Conservation (phyloP, 2,329 filamentous ascomycete species). For the Penicillium sp. region DNA sequence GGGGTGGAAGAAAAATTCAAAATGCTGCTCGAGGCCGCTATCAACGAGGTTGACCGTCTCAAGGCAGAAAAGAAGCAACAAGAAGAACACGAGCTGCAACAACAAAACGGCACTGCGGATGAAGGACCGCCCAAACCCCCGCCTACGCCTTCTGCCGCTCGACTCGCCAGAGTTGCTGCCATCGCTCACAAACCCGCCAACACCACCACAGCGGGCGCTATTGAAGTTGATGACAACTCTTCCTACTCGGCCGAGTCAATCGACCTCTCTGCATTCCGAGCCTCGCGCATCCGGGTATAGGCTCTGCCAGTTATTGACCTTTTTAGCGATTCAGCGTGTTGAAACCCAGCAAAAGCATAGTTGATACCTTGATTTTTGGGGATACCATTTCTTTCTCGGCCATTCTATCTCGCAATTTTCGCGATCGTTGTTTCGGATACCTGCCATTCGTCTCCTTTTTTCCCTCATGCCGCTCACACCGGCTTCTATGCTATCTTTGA, state of each 20-base stretch:
- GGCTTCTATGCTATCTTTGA: conserved; percentile 13
- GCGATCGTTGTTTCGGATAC: not conserved
- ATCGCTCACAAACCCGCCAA: conserved; percentile 22
- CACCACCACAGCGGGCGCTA: conserved; percentile 23
- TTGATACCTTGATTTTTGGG: conserved; percentile 13
- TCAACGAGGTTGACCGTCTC: conserved; percentile 60
- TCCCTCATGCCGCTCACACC: not conserved
- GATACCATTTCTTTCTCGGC: conserved; percentile 12
- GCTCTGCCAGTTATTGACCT: not conserved
- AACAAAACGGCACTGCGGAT: conserved; percentile 6
- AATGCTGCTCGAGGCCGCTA: conserved; percentile 63
- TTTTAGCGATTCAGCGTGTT: conserved; percentile 26
- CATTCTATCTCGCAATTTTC: conserved; percentile 6
- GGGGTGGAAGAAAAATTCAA: conserved; percentile 67
- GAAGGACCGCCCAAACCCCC: conserved; percentile 11
- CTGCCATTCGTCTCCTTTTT: not conserved
- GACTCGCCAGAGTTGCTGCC: conserved; percentile 21
- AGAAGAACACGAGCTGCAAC: conserved; percentile 18
- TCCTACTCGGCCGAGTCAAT: conserved; percentile 38
- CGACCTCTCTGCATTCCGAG: conserved; percentile 37
- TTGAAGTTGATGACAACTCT: conserved; percentile 39
- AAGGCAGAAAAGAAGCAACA: conserved; percentile 51
- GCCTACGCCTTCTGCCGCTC: conserved; percentile 16
- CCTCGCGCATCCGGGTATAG: conserved; percentile 27
- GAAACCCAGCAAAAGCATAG: conserved; percentile 19